These are phyloP conservation scores for Tetrahymena malaccensis DNA, from an alignment of 73 alveolate species.

Conservation along the genomic window DNA sequence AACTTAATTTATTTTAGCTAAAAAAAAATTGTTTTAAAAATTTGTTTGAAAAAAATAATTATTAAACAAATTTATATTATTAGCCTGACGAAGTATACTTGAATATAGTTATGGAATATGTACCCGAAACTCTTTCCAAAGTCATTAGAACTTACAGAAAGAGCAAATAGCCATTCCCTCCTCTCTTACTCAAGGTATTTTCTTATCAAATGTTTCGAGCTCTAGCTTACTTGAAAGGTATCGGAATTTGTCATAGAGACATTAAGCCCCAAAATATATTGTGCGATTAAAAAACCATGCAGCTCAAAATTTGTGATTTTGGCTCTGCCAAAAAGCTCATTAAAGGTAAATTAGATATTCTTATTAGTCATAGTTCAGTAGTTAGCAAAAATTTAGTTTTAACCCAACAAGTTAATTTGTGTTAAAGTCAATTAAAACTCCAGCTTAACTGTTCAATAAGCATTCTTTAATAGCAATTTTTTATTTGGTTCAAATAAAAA, in stretches of 20 bases:
- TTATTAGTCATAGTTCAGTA: background rate
- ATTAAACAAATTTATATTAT: background rate
- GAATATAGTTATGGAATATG: conserved; percentile 88
- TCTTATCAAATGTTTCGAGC: conserved; percentile 86
- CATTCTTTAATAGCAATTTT: background rate
- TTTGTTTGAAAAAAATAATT: background rate
- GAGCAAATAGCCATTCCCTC: conserved; percentile 73
- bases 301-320: conserved; percentile 65
- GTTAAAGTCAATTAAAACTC: background rate
- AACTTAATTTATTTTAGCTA: no score
- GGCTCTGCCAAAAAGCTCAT: conserved; percentile 82
- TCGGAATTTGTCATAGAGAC: conserved; percentile 81
- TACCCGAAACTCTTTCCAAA: conserved; percentile 76
- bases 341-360: conserved; percentile 52
- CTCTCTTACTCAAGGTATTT: conserved; percentile 72
- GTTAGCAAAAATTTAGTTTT: background rate
- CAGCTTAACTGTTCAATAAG: background rate
- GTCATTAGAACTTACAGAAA: conserved; percentile 73
- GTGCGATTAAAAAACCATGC: conserved; percentile 37
- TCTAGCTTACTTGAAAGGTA: conserved; percentile 72
- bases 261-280: conserved; percentile 65
- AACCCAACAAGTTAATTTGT: background rate
- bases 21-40: background rate
- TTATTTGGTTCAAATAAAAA: no score
- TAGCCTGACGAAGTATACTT: conserved; percentile 68